Evolutionary conservation across 1,139 yeast species (phyloP), one percentile per base, ranked within the genome.

Genomic region (Wickerhamomyces sp.): DNA sequence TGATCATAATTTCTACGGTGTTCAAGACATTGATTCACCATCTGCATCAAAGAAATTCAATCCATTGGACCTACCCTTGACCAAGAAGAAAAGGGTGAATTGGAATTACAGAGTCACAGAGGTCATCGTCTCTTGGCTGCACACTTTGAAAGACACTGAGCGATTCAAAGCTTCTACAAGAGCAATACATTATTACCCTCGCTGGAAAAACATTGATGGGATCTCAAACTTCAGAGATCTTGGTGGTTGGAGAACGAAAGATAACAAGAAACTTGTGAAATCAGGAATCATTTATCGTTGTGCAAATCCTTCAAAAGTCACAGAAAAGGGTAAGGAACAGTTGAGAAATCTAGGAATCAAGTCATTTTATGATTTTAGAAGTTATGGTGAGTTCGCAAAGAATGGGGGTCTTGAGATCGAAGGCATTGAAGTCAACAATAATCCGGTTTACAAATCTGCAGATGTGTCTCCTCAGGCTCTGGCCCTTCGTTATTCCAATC

Each of bases 1-100:
- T 0, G 91, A 87, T 54, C 96, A 89, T 57, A 84, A 85, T 51
- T 88, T 72, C 51, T 80, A 70, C 51, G 91, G 93, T 0, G 49
- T 54, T 2, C 51, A 52, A 3, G 56, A 52, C 15, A 66, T 64
- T 39, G 54, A 25, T 20, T 23, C 52, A 11, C 58, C 59, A 17
- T 62, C 52, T 6, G 47, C 48, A 6, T 47, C 44, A 10, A 55
- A 49, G 18, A 64, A 58, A 12, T 49, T 45, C 35, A 72, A 72
- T 40, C 69, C 69, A 1, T 41, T 50, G 4, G 46, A 56, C 2
- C 51, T 65, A 20, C 85, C 85, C 0, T 39, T 74, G 20, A 67
- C 54, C 32, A 58, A 58, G 14, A 60, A 61, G 20, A 67, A 67
- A 4, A 62, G 65, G 16, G 72, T 75, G 33, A 82, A 83, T 51